phyloP scores from a whole-genome alignment of 148 eudicot genomes.

The Linanthus parryae region DNA sequence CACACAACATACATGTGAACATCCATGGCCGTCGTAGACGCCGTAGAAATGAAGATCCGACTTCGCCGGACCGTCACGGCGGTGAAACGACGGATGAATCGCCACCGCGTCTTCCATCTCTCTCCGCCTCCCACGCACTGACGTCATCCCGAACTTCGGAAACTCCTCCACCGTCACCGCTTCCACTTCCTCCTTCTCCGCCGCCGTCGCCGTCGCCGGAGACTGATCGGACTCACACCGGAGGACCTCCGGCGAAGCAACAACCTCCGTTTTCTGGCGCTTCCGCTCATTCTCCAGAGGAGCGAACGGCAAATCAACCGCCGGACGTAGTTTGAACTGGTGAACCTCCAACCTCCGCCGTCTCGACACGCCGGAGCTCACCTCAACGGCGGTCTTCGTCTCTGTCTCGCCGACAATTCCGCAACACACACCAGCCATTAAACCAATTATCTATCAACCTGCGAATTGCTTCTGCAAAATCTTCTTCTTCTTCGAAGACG shows the following conservation, averaged over 20 bases:
- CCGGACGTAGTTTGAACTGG: constrained; percentile 30
- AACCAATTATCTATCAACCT: not conserved
- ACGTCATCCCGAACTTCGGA: constrained; percentile 52
- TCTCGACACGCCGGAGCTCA: constrained; percentile 30
- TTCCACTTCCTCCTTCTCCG: not conserved
- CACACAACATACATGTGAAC: constrained; percentile 43
- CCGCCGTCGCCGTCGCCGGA: not conserved
- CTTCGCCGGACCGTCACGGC: not conserved
- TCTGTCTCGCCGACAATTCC: constrained; percentile 60
- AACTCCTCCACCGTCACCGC: constrained; percentile 2
- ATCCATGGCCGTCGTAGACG: constrained; percentile 54
- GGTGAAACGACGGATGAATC: constrained; percentile 42
- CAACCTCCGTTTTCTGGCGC: constrained; percentile 8
- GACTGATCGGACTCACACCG: constrained; percentile 16
- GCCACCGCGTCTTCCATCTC: constrained; percentile 92
- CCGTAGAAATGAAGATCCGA: constrained; percentile 40
- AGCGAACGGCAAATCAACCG: constrained; percentile 6
- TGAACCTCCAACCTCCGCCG: constrained; percentile 45
- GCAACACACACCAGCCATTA: constrained; percentile 81
- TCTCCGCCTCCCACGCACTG: constrained; percentile 68
- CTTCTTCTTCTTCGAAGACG: constrained; percentile 1
- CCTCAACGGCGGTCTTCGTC: constrained; percentile 42
- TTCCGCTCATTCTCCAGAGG: constrained; percentile 11
- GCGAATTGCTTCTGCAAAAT: not conserved
- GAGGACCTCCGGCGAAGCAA: not conserved